Percentiles rank a stretch among this genome's conserved stretches.
phyloP scores from a whole-genome alignment of 2,329 filamentous ascomycete species.

The Aureobasidium sp. region DNA sequence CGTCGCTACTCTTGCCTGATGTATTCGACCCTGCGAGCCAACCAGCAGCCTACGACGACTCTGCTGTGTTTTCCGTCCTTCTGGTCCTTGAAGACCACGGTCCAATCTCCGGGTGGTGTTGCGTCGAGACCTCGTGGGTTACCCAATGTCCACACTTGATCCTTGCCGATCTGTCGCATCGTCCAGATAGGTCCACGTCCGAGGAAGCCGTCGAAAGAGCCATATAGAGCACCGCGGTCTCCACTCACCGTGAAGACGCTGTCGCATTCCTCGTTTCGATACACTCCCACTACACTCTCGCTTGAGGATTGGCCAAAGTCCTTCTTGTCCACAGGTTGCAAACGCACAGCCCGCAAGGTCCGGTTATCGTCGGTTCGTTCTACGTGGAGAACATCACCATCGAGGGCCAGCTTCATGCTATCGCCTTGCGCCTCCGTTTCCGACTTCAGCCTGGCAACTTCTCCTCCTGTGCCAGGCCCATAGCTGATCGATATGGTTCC shows the following conservation, averaged over 20 bases:
- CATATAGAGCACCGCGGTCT: constrained; percentile 32
- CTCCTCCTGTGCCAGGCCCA: constrained; percentile 15
- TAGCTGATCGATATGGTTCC: constrained; percentile 28
- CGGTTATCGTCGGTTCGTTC: constrained; percentile 25
- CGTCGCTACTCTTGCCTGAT: neutral
- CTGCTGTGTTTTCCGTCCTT: constrained; percentile 18
- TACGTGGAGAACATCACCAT: constrained; percentile 24
- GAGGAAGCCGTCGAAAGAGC: constrained; percentile 34
- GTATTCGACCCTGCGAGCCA: constrained; percentile 27
- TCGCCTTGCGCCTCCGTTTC: constrained; percentile 18
- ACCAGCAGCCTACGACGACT: constrained; percentile 33
- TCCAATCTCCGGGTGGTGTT: constrained; percentile 37
- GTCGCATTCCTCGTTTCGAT: constrained; percentile 30
- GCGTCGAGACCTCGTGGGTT: constrained; percentile 35
- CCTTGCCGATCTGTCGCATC: constrained; percentile 31
- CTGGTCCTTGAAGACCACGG: constrained; percentile 27
- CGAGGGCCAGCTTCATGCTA: constrained; percentile 23
- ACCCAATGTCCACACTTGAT: constrained; percentile 30
- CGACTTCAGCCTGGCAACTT: constrained; percentile 20
- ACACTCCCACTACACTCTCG: constrained; percentile 23
- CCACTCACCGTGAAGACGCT: constrained; percentile 31
- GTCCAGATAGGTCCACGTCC: constrained; percentile 31
- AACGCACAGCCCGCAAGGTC: constrained; percentile 19
- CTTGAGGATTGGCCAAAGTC: neutral
- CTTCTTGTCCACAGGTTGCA: constrained; percentile 15